Evolutionary conservation across 139 green algal genomes (phyloP).

Genomic region (Haematococcus lacustris): DNA sequence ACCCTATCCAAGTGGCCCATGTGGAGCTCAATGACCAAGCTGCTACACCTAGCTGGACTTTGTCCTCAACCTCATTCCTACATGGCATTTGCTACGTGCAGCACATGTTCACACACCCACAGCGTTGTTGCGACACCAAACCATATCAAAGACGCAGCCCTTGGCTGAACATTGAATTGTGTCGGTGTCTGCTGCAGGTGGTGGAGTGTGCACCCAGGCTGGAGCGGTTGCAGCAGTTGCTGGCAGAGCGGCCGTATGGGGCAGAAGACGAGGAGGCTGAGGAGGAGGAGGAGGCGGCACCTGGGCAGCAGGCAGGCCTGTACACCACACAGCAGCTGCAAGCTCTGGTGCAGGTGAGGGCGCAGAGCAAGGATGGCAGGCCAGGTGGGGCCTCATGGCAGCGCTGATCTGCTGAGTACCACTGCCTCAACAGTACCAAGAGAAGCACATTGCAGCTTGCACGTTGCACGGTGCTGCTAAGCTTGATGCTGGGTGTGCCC

Average conservation of each 20-base stretch:
- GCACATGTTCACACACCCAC: too few relatives aligned
- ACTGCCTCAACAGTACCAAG: not conserved
- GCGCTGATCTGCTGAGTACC: not conserved
- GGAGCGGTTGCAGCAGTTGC: conserved; percentile 20
- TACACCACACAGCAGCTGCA: not conserved
- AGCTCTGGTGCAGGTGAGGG: not conserved
- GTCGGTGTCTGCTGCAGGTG: conserved; percentile 9
- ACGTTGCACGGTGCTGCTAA: too few relatives aligned
- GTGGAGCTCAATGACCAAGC: too few relatives aligned
- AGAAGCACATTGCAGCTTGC: not conserved
- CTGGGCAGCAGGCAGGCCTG: not conserved
- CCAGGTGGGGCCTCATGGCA: not conserved
- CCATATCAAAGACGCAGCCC: too few relatives aligned
- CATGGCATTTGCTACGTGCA: too few relatives aligned
- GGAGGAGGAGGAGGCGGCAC: not conserved
- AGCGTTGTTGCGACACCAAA: too few relatives aligned
- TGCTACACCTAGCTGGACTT: too few relatives aligned
- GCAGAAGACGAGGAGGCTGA: conserved; percentile 27
- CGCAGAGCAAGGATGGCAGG: not conserved
- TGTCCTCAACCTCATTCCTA: too few relatives aligned
- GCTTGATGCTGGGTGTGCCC: too few relatives aligned
- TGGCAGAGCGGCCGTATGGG: conserved; percentile 25
- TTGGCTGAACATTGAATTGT: too few relatives aligned
- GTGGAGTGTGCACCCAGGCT: conserved; percentile 11
- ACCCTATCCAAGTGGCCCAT: too few relatives aligned